phyloP scores from a whole-genome alignment of 2,329 filamentous ascomycete species.

The Fusarium concolor region DNA sequence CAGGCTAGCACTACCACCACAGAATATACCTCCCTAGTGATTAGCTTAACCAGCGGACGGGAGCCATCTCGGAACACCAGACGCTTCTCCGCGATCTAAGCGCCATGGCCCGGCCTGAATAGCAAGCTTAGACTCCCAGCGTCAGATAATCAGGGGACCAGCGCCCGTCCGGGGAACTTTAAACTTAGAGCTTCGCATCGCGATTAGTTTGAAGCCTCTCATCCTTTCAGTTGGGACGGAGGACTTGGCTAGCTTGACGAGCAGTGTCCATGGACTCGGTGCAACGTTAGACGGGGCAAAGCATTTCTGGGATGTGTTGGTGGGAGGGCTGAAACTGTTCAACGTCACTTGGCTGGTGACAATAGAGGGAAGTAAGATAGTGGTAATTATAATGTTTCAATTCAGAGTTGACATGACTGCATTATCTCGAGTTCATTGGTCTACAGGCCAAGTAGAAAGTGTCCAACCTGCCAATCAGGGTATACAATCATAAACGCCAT shows the following conservation, averaged over 20 bases:
- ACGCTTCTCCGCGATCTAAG: background rate
- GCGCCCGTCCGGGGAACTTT: constrained; percentile 3
- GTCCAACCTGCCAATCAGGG: constrained; percentile 39
- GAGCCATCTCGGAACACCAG: constrained; percentile 2
- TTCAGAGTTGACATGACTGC: constrained; percentile 34
- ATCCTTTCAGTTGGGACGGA: constrained; percentile 1
- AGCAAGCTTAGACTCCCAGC: background rate
- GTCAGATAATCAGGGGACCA: constrained; percentile 1
- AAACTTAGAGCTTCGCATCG: background rate
- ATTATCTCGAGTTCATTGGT: constrained; percentile 25
- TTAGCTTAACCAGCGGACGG: background rate
- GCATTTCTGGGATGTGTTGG: background rate
- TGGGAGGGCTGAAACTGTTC: background rate
- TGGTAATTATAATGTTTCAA: constrained; percentile 4
- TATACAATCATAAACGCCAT: constrained; percentile 40
- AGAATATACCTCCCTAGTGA: constrained; percentile 1
- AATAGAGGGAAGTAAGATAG: background rate
- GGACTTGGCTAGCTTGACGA: background rate
- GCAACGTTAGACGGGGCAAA: constrained; percentile 1
- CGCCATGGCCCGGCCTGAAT: constrained; percentile 22
- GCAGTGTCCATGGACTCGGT: constrained; percentile 7
- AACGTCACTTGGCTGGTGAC: constrained; percentile 7
- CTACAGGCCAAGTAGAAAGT: constrained; percentile 8
- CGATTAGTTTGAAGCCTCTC: background rate
- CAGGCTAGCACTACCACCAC: background rate